phyloP scores from a whole-genome alignment of 768 basidiomycete genomes.

The Russula abietina region DNA sequence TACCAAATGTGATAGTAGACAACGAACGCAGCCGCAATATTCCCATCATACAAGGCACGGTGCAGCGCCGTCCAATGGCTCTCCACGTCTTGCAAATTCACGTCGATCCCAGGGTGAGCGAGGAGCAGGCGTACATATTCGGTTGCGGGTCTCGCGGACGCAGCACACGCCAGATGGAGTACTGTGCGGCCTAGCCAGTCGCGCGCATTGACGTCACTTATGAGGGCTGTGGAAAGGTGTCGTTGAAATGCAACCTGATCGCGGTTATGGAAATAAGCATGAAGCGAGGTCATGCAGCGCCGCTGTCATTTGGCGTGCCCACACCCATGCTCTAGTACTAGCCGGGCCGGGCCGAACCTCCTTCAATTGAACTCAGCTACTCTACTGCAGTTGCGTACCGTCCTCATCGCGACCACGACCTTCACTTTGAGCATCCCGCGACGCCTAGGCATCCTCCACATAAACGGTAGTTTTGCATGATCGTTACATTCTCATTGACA shows the following conservation, averaged over 20 bases:
- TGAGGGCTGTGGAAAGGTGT: constrained; percentile 40
- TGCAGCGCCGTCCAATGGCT: constrained; percentile 91
- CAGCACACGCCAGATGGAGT: constrained; percentile 73
- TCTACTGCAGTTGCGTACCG: no score
- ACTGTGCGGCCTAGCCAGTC: constrained; percentile 74
- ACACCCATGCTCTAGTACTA: no score
- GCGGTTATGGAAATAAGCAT: constrained; percentile 65
- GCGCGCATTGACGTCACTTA: constrained; percentile 59
- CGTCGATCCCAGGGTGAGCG: constrained; percentile 64
- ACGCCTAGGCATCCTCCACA: no score
- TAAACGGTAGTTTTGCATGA: no score
- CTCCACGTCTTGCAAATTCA: constrained; percentile 78
- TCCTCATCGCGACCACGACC: no score
- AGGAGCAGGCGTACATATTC: constrained; percentile 77
- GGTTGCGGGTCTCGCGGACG: constrained; percentile 42
- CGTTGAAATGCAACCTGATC: constrained; percentile 74
- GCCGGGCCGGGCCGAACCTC: no score
- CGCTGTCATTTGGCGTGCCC: no score
- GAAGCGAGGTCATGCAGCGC: constrained; percentile 77
- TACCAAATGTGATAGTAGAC: not conserved
- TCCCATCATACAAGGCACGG: constrained; percentile 75
- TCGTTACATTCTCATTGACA: no score
- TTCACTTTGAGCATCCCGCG: no score
- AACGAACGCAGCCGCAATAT: constrained; percentile 62
- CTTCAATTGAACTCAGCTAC: no score